Percentiles rank a stretch among this genome's conserved stretches.
Conservation (phyloP, 257 asterid species). For the Plectranthus barbatus region DNA sequence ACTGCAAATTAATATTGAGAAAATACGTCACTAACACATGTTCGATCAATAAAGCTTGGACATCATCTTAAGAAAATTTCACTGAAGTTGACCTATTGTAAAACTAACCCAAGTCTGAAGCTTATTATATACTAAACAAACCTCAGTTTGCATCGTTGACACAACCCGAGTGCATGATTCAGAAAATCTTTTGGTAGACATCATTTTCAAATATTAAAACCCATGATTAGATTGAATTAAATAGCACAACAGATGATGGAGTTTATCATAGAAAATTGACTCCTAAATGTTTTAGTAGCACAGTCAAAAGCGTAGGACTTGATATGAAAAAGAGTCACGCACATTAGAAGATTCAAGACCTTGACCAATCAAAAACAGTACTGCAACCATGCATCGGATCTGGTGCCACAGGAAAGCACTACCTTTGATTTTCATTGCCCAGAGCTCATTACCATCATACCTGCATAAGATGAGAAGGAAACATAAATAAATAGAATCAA, state of each 20-base stretch:
- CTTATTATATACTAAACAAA: no score
- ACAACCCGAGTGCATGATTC: neutral
- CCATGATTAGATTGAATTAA: neutral
- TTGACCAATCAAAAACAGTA: conserved; percentile 88
- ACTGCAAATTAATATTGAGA: neutral
- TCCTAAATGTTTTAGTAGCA: neutral
- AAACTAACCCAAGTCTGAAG: no score
- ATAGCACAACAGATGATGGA: neutral
- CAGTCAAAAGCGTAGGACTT: conserved; percentile 5
- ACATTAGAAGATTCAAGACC: conserved; percentile 88
- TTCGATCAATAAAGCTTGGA: neutral
- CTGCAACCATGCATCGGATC: conserved; percentile 93
- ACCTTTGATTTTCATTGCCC: conserved; percentile 75
- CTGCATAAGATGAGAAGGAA: conserved; percentile 31
- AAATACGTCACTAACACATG: neutral
- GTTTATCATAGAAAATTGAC: conserved; percentile 2
- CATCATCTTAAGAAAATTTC: neutral
- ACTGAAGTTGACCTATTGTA: no score
- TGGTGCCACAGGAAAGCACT: conserved; percentile 99
- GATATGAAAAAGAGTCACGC: conserved; percentile 25
- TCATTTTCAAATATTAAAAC: neutral
- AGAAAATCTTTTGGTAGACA: neutral
- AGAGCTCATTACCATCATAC: conserved; percentile 58
- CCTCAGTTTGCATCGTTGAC: neutral
- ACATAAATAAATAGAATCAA: conserved; percentile 6